These are phyloP conservation scores for Apiospora pterosperma DNA, from an alignment of 2,329 filamentous ascomycete species.

Conservation along the genomic window DNA sequence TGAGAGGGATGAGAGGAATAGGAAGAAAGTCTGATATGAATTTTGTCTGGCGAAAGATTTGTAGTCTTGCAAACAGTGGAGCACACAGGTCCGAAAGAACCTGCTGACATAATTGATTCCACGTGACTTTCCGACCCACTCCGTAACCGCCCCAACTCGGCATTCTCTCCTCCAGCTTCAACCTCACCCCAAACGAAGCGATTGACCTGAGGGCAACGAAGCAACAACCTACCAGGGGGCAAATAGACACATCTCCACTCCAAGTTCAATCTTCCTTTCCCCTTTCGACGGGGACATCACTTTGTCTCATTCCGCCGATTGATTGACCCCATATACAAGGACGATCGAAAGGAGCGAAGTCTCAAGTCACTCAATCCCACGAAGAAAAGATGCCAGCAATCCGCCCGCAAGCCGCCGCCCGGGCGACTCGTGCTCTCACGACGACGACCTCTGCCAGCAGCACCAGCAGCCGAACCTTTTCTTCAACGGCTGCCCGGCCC, in stretches of 20 bases:
- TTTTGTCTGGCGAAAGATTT: not conserved
- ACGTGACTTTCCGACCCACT: constrained; percentile 6
- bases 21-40: not conserved
- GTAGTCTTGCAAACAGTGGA: not conserved
- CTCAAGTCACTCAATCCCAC: not conserved
- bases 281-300: not conserved
- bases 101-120: not conserved
- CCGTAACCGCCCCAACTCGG: constrained; percentile 1
- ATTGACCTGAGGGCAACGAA: not conserved
- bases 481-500: constrained; percentile 39
- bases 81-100: not conserved
- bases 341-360: not conserved
- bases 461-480: constrained; percentile 35
- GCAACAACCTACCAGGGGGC: not conserved
- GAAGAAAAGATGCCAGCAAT: constrained; percentile 24
- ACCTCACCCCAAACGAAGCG: constrained; percentile 1
- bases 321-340: not conserved
- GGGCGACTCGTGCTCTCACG: constrained; percentile 23
- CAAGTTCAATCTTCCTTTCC: not conserved
- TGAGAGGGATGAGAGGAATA: not conserved
- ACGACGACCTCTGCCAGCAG: not conserved
- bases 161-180: constrained; percentile 4
- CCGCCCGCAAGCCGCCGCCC: constrained; percentile 23
- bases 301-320: too few species aligned
- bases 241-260: constrained; percentile 6